These are phyloP conservation scores for Psilocybe cyanescens DNA, from an alignment of 768 basidiomycete species.

Conservation along the genomic window DNA sequence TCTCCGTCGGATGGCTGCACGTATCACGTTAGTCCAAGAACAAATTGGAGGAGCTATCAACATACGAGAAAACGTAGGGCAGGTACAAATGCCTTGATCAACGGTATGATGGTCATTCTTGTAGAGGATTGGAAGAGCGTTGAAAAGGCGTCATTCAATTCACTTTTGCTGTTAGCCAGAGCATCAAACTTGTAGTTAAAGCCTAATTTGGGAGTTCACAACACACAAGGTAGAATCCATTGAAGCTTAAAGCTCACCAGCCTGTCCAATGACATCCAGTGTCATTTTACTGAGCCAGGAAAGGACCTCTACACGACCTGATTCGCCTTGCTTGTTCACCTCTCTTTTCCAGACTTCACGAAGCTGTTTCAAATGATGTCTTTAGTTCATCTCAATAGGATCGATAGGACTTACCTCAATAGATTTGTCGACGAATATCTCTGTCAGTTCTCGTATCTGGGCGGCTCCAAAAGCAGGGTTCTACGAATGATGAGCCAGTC, in stretches of 20 bases:
- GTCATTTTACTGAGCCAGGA: conserved; percentile 70
- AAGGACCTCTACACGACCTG: conserved; percentile 56
- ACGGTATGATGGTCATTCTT: conserved; percentile 32
- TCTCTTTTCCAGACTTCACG: conserved; percentile 50
- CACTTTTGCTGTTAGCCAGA: conserved; percentile 39
- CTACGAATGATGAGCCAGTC: conserved; percentile 28
- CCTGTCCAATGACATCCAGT: conserved; percentile 78
- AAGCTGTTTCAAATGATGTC: conserved; percentile 33
- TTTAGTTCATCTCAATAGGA: too few relatives aligned
- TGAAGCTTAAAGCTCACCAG: conserved; percentile 41
- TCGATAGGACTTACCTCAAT: conserved; percentile 37
- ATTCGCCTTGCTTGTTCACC: conserved; percentile 29
- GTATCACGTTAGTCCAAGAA: background rate
- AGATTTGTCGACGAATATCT: conserved; percentile 61
- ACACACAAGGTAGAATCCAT: background rate
- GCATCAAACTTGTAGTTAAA: conserved; percentile 41
- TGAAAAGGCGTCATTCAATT: conserved; percentile 57
- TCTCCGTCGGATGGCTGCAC: conserved; percentile 36
- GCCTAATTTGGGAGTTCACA: conserved; percentile 16
- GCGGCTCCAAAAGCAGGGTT: conserved; percentile 70
- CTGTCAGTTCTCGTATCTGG: conserved; percentile 60
- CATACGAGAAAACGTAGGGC: conserved; percentile 36
- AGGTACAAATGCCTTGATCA: conserved; percentile 41
- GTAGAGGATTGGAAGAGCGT: conserved; percentile 50
- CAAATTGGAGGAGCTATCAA: background rate